Evolutionary conservation across 768 basidiomycete species (phyloP).

Genomic region (Galerina marginata): DNA sequence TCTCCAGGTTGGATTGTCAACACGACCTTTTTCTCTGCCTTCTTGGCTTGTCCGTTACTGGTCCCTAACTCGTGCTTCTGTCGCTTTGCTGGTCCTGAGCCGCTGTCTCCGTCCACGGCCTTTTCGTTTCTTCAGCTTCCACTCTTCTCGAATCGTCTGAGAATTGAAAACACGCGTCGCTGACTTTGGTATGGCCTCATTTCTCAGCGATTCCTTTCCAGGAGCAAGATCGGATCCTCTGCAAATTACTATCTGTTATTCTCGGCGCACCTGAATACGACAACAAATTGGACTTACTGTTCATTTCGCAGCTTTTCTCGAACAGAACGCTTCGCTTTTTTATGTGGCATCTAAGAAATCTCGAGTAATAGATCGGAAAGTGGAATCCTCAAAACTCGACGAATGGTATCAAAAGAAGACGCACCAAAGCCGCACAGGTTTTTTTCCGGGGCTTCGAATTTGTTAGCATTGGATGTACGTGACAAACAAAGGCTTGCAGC

Average conservation of each 20-base stretch:
- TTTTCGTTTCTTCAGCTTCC: constrained; percentile 53
- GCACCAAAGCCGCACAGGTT: no score
- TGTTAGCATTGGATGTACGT: no score
- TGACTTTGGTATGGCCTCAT: constrained; percentile 75
- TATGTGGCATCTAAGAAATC: constrained; percentile 60
- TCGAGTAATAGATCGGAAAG: neutral
- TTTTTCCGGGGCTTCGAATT: no score
- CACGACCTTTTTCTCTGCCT: constrained; percentile 27
- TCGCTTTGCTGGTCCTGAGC: constrained; percentile 33
- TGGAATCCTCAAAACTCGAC: neutral
- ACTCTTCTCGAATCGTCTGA: constrained; percentile 59
- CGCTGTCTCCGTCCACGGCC: constrained; percentile 30
- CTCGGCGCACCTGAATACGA: neutral
- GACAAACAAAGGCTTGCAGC: no score
- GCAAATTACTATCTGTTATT: neutral
- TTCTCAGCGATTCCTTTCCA: constrained; percentile 41
- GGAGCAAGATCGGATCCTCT: constrained; percentile 62
- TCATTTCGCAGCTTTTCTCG: constrained; percentile 48
- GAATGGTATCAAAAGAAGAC: no score
- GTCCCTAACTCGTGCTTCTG: constrained; percentile 27
- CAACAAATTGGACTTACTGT: constrained; percentile 42
- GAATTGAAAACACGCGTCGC: constrained; percentile 70
- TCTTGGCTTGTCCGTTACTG: constrained; percentile 25
- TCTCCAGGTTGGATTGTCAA: constrained; percentile 69
- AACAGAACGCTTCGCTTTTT: constrained; percentile 59